A percentile compares a stretch with the other conserved stretches of the same genome.
Evolutionary conservation across 768 basidiomycete genomes (phyloP).

Genomic region (Trametes coccinea): DNA sequence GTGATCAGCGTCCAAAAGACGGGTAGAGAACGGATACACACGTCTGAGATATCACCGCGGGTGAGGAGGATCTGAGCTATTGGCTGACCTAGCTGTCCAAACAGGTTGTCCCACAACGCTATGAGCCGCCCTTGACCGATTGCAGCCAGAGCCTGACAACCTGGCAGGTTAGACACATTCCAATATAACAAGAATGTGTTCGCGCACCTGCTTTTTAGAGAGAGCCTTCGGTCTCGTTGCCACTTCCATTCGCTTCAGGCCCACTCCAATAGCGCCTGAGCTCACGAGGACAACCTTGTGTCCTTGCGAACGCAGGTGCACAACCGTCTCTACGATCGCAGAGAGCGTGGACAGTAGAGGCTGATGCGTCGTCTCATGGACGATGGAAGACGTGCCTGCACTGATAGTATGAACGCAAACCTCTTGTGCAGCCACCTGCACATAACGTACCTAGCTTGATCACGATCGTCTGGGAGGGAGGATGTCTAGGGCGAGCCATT

Average conservation of each 20-base stretch:
- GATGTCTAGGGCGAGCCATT: constrained; percentile 31
- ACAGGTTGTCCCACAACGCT: constrained; percentile 95
- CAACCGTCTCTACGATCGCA: constrained; percentile 87
- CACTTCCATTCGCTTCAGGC: constrained; percentile 88
- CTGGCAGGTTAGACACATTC: neutral
- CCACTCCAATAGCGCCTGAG: constrained; percentile 97
- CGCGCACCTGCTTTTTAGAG: constrained; percentile 86
- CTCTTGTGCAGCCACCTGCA: neutral
- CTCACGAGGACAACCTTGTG: constrained; percentile 96
- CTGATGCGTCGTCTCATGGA: constrained; percentile 90
- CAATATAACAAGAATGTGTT: neutral
- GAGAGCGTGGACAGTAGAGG: constrained; percentile 91
- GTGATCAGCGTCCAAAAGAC: neutral
- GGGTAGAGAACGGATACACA: constrained; percentile 38
- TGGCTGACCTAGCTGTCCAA: constrained; percentile 90
- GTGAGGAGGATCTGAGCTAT: constrained; percentile 95
- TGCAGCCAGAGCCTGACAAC: constrained; percentile 82
- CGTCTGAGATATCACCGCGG: constrained; percentile 95
- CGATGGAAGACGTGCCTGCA: constrained; percentile 92
- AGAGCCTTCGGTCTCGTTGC: constrained; percentile 78
- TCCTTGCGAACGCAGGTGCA: constrained; percentile 71
- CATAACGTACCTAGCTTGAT: constrained; percentile 36
- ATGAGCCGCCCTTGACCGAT: constrained; percentile 97
- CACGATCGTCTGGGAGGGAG: constrained; percentile 31
- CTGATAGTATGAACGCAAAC: neutral